Base-by-base conservation (phyloP, 2,329 filamentous ascomycete genomes). In the Stagonosporopsis tanaceti region DNA sequence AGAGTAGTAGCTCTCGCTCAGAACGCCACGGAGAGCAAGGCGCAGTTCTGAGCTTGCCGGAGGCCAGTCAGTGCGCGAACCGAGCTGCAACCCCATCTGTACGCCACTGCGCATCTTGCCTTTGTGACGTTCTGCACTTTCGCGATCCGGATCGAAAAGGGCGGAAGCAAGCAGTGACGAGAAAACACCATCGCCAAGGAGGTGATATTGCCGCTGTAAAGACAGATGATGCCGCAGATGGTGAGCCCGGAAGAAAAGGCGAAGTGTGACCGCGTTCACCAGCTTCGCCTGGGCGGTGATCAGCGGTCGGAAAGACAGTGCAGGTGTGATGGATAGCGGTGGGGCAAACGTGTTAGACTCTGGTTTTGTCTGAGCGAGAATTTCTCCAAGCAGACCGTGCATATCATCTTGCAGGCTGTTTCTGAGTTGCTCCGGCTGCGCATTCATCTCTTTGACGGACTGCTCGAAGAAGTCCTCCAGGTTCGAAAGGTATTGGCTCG, bases 21-120 rank as follows among this genome's bases (percentile, higher is more conserved):
- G 79, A 0, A 98, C 85, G 0, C 92, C 93, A 84, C 93, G 96
- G 17, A 99, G 81, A 0, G 92, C 92, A 5, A 98, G 82, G 9
- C 93, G 87, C n/a, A 99, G 79, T 74, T 98, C 95, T 0, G 93
- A 97, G 74, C 91, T 96, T 24, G 93, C 93, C 4, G 95, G 95
- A 25, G 95, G 95, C 95, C 95, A 98, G 30, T 84, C 91, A 53
- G 91, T 87, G 67, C 92, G 86, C 2, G 86, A 87, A n/a, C 90
- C 90, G 0, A 98, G 81, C 38, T 93, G 89, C 38, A 98, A 81
- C 1, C 95, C 94, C 82, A 96, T 94, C 14, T 46, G 86, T 80
- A 56, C 88, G 85, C 41, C 91, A 37, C 73, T 77, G 8, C 88
- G 84, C 41, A 90, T 86, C 30, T 89, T 82, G 3, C 92, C 91